Evolutionary conservation across 1,284 basidiomycete species (phyloP).

Genomic region (Ceraceosorus guamensis): DNA sequence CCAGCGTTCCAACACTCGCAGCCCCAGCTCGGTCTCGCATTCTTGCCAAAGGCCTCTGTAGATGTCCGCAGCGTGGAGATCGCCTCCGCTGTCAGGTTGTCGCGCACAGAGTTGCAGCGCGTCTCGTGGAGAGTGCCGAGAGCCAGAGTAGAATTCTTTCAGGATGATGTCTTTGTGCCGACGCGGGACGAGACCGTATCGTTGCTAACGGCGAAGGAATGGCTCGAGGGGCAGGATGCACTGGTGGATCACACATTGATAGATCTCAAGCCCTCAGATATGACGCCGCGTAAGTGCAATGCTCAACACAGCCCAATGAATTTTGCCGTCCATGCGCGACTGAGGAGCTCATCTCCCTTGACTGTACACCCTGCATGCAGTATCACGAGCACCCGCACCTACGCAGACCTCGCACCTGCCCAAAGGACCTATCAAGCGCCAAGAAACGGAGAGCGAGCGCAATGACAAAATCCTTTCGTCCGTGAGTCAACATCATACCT

Average conservation of each 20-base stretch:
- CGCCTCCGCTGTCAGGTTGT: conserved; percentile 58
- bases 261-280: conserved; percentile 47
- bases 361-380: conserved; percentile 1
- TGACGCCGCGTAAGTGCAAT: conserved; percentile 49
- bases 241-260: conserved; percentile 3
- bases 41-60: conserved; percentile 49
- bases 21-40: conserved; percentile 50
- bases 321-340: neutral
- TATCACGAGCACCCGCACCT: conserved; percentile 10
- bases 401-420: conserved; percentile 4
- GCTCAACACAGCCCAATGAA: no score
- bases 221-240: conserved; percentile 42
- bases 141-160: conserved; percentile 51
- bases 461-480: conserved; percentile 5
- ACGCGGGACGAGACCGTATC: conserved; percentile 46
- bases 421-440: conserved; percentile 11
- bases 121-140: conserved; percentile 52
- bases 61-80: conserved; percentile 63
- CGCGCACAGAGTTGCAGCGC: conserved; percentile 72
- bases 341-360: neutral
- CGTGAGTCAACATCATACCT: neutral
- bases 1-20: conserved; percentile 47
- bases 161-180: conserved; percentile 53
- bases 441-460: conserved; percentile 12
- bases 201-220: conserved; percentile 29